Evolutionary conservation across 192 early-diverging fungal genomes (phyloP).

Genomic region (Linnemannia schmuckeri): DNA sequence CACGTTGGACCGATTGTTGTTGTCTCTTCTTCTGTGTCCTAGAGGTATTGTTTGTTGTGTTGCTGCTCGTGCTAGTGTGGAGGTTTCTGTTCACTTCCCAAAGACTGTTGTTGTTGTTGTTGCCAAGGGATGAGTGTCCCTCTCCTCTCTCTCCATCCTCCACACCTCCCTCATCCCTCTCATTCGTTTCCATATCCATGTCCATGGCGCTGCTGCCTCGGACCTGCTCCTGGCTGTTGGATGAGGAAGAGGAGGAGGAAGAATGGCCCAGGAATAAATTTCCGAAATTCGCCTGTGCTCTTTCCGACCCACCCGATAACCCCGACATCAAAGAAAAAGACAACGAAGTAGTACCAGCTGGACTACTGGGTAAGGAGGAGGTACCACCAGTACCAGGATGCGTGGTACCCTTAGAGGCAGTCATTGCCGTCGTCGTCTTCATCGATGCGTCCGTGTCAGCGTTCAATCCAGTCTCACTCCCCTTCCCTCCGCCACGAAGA

Average conservation of each 20-base stretch:
- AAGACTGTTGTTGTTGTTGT: background rate
- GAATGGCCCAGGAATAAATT: constrained; percentile 12
- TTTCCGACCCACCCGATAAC: constrained; percentile 16
- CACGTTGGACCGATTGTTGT: background rate
- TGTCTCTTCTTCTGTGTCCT: background rate
- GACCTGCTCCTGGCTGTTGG: too few relatives aligned
- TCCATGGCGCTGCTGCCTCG: background rate
- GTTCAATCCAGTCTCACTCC: background rate
- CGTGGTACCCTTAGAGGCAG: too few relatives aligned
- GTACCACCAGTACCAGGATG: too few relatives aligned
- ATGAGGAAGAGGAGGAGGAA: background rate
- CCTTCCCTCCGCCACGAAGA: background rate
- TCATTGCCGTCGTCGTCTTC: too few relatives aligned
- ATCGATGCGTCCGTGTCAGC: too few relatives aligned
- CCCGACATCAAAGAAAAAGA: background rate
- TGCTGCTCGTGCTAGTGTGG: background rate
- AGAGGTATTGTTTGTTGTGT: background rate
- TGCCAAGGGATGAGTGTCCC: background rate
- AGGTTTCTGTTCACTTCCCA: background rate
- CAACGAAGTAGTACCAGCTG: background rate
- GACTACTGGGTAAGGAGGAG: background rate
- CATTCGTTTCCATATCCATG: background rate
- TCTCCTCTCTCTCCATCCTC: background rate
- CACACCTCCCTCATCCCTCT: background rate
- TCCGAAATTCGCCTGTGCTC: constrained; percentile 22